Evolutionary conservation across 2,329 filamentous ascomycete genomes (phyloP), one percentile per base, ranked within the genome.

Genomic region (Lachnellula hyalina): DNA sequence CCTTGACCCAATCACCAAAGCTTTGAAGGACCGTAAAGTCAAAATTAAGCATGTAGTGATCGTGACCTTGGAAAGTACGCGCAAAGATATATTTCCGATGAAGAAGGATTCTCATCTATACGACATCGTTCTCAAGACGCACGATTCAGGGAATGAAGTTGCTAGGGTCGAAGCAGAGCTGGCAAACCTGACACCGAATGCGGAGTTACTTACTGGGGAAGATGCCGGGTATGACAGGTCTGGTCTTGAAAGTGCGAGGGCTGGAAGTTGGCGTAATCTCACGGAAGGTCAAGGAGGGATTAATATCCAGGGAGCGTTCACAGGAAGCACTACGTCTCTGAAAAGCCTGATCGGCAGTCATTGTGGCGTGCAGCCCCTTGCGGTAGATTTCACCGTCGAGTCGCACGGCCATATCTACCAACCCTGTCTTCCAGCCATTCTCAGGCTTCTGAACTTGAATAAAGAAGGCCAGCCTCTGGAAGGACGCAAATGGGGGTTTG

Each of bases 1-100:
- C 9, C 41, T 44, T 12, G 21, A 21, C 9, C 19, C 41, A 19
- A 44, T 44, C 2, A 21, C 12, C 5, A 21, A 44, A 12, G 41
- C 41, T 11, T 5, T 44, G 7, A 44, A 44, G 9, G 41, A 44
- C 19, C 19, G n/a, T 17, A 59, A 66, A 0, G 65, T 71, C n/a
- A 49, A 63, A 2, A 72, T 73, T 28, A 70, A 72, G 28, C 67
- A 73, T 60, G 63, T 73, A 2, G 62, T 73, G 6, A 34, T 74
- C 9, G 46, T 73, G 36, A 71, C 68, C 5, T 61, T 74, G 14
- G 72, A 74, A 55, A 72, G 70, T 51, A 70, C 69, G 4, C 66
- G 71, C 21, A 72, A 72, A 46, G 71, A 73, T 41, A 61, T 73
- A 38, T 73, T 73, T 53, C 71, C 71, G 1, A 61, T 71, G 50